A percentile compares a stretch with the other conserved stretches of the same genome.
Conservation (phyloP, 2,329 filamentous ascomycete genomes). For the Blumeriella jaapii region DNA sequence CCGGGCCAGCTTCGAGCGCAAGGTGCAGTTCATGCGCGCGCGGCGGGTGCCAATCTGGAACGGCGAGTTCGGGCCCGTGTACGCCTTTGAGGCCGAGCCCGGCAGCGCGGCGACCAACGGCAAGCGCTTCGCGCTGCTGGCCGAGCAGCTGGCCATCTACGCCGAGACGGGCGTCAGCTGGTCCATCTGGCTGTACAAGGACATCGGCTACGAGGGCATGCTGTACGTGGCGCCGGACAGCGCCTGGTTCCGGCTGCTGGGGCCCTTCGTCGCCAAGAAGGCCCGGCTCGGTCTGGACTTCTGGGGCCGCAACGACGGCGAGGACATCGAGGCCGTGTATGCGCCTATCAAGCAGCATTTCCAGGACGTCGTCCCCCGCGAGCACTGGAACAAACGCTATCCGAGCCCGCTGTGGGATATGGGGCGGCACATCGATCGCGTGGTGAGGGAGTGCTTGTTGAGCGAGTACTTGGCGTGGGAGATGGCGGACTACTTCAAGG, state of each 20-base stretch:
- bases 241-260: conserved; percentile 38
- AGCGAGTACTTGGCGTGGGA: conserved; percentile 41
- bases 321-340: conserved; percentile 30
- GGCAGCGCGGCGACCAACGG: conserved; percentile 32
- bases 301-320: conserved; percentile 40
- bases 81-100: conserved; percentile 22
- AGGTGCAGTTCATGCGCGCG: conserved; percentile 33
- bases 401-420: conserved; percentile 37
- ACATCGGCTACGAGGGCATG: conserved; percentile 45
- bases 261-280: conserved; percentile 44
- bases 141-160: conserved; percentile 39
- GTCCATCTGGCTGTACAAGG: conserved; percentile 51
- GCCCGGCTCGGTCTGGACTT: conserved; percentile 39
- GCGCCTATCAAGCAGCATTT: conserved; percentile 31
- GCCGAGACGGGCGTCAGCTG: conserved; percentile 39
- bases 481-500: conserved; percentile 41
- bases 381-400: conserved; percentile 35
- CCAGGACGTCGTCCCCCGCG: conserved; percentile 32
- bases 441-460: conserved; percentile 36
- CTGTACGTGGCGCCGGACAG: conserved; percentile 35
- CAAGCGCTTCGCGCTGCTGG: conserved; percentile 35
- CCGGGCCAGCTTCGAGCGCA: conserved; percentile 31
- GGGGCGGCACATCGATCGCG: conserved; percentile 34
- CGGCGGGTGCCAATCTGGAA: conserved; percentile 36
- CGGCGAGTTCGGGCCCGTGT: conserved; percentile 39